phyloP scores from a whole-genome alignment of 805 yeast genomes.

The Lachancea thermotolerans region DNA sequence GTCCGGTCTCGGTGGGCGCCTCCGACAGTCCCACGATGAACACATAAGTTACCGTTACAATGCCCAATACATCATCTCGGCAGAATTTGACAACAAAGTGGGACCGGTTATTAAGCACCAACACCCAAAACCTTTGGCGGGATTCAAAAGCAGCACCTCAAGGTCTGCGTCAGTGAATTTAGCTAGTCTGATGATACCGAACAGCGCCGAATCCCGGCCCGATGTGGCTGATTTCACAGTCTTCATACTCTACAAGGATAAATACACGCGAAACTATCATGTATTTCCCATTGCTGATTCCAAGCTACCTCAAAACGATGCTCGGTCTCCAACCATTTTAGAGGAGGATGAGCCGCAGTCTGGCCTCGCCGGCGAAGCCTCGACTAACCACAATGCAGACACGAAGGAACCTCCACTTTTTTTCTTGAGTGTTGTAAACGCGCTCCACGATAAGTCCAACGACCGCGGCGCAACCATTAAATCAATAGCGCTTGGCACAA shows the following conservation, averaged over 20 bases:
- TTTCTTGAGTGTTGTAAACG: constrained; percentile 51
- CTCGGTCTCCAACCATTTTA: constrained; percentile 12
- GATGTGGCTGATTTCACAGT: constrained; percentile 53
- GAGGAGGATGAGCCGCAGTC: constrained; percentile 7
- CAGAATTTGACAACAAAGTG: constrained; percentile 71
- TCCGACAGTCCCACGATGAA: constrained; percentile 10
- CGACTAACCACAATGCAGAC: background rate
- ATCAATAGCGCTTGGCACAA: constrained; percentile 53
- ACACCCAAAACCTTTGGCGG: constrained; percentile 42
- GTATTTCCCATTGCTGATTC: constrained; percentile 19
- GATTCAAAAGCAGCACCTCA: constrained; percentile 22
- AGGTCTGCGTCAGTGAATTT: constrained; percentile 16
- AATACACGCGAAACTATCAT: constrained; percentile 15
- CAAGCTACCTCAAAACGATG: constrained; percentile 12
- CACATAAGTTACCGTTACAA: constrained; percentile 22
- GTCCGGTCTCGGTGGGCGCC: constrained; percentile 9
- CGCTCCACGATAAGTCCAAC: constrained; percentile 36
- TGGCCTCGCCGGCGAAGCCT: background rate
- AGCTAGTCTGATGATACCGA: constrained; percentile 57
- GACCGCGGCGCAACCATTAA: constrained; percentile 56
- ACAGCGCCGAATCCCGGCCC: constrained; percentile 45
- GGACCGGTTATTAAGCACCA: constrained; percentile 65
- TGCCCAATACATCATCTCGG: constrained; percentile 54
- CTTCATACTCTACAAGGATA: constrained; percentile 43
- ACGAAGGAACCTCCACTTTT: constrained; percentile 35